Evolutionary conservation across 139 green algal genomes (phyloP), one percentile per base, ranked within the genome.

Genomic region (Tetradesmus obliquus): DNA sequence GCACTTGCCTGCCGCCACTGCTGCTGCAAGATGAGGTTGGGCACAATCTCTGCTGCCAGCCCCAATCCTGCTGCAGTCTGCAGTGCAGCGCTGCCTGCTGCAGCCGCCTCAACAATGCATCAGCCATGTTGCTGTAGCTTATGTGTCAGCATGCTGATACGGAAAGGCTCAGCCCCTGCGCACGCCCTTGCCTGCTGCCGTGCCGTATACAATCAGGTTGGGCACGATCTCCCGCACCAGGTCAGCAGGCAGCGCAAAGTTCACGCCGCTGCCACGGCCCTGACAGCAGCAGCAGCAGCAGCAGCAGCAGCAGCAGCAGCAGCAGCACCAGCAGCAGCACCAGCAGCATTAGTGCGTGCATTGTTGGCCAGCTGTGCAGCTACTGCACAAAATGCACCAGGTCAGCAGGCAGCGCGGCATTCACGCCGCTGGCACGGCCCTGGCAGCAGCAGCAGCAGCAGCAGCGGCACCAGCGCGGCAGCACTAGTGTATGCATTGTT

Each of bases 141-240:
- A 0, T 45, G 0, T 45, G 32, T 45, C 32, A 45, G 32, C 32
- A 45, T 45, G 32, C 32, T 45, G 32, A 45, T 45, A 45, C 32
- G 32, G 32, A 45, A 45, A 45, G 32, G 66, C 53, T 85, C 80
- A 87, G 5, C 85, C 85, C 53, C 53, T 55, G 55, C 79, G 62
- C 4, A 93, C 82, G 5, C 90, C 90, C 66, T 93, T 95, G 58
- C 94, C 94, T 60, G 89, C 89, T 24, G 94, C 85, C 51, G 94
- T 96, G 58, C 95, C 94, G 91, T 97, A 96, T 32, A 97, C 90
- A n/a, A 98, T 97, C 6, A 98, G 93, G 10, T 95, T 93, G 0
- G 97, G 96, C 51, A 98, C 95, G 2, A 95, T 85, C 9, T 94
- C 88, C n/a, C 84, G 20, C 62, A 97, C 89, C 62, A 95, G 24